Evolutionary conservation across 768 basidiomycete genomes (phyloP).

Genomic region (Suillus lakei): DNA sequence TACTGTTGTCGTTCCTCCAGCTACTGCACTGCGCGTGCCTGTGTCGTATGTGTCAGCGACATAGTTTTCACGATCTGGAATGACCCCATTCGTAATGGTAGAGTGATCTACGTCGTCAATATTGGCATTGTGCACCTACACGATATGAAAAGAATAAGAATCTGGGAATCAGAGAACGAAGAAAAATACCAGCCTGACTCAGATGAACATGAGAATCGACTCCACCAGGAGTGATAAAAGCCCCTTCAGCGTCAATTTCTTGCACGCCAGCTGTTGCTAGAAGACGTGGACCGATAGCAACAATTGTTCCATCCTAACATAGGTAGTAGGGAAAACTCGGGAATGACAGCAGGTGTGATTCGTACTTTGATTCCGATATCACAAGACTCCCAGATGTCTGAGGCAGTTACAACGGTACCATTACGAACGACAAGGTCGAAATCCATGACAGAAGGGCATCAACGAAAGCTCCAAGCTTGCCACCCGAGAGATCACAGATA

Average conservation of each 20-base stretch:
- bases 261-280: slow-evolving; percentile 20
- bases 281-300: slow-evolving; percentile 24
- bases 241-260: slow-evolving; percentile 41
- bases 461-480: background rate
- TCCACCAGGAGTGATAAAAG: slow-evolving; percentile 40
- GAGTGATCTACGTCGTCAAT: slow-evolving; percentile 9
- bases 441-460: slow-evolving; percentile 11
- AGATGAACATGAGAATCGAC: slow-evolving; percentile 43
- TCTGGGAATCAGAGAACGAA: background rate
- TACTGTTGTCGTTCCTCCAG: slow-evolving; percentile 41
- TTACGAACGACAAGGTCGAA: slow-evolving; percentile 19
- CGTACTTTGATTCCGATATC: slow-evolving; percentile 35
- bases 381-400: slow-evolving; percentile 18
- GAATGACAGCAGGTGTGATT: background rate
- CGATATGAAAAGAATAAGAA: background rate
- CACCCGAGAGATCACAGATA: background rate
- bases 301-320: slow-evolving; percentile 32
- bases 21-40: slow-evolving; percentile 35
- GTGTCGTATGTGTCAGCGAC: slow-evolving; percentile 38
- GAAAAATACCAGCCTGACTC: slow-evolving; percentile 24
- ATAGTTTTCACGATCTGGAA: slow-evolving; percentile 14
- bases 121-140: slow-evolving; percentile 11
- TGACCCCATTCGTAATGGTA: slow-evolving; percentile 9
- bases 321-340: background rate
- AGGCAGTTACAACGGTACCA: slow-evolving; percentile 20